phyloP scores from a whole-genome alignment of 768 basidiomycete genomes.

The Xerocomellus intermedius region DNA sequence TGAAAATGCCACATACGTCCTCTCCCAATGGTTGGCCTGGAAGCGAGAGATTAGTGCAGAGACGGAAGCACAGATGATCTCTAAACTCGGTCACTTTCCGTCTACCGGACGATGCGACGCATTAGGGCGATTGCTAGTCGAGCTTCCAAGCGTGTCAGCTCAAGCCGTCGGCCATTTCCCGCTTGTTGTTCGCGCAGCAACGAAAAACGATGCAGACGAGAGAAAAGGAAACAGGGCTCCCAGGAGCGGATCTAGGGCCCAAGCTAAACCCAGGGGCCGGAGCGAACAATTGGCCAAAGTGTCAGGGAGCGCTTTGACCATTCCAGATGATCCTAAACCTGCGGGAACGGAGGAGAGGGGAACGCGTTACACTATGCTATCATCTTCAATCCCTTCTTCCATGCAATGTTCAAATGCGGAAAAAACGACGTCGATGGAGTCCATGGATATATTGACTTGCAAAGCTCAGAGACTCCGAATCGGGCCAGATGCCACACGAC shows the following conservation, averaged over 20 bases:
- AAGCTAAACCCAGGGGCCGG: neutral
- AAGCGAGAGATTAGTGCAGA: neutral
- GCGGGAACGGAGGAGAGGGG: neutral
- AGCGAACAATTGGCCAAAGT: neutral
- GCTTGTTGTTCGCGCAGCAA: neutral
- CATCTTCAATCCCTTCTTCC: neutral
- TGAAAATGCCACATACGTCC: rapidly evolving
- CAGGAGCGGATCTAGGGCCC: neutral
- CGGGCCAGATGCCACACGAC: neutral
- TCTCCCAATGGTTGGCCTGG: neutral
- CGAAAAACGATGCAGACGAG: neutral
- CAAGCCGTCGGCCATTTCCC: neutral
- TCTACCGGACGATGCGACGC: slow-evolving; percentile 6
- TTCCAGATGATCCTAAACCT: neutral
- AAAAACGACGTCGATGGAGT: neutral
- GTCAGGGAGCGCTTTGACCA: neutral
- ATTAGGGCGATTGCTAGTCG: slow-evolving; percentile 1
- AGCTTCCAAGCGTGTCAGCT: neutral
- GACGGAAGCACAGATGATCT: neutral
- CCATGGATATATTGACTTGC: neutral
- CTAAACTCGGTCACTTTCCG: neutral
- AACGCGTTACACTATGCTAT: neutral
- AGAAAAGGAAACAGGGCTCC: neutral
- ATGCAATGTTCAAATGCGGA: neutral
- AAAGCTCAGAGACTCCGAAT: neutral